Evolutionary conservation across 257 asterid genomes (phyloP).

Genomic region (Fraxinus excelsior): DNA sequence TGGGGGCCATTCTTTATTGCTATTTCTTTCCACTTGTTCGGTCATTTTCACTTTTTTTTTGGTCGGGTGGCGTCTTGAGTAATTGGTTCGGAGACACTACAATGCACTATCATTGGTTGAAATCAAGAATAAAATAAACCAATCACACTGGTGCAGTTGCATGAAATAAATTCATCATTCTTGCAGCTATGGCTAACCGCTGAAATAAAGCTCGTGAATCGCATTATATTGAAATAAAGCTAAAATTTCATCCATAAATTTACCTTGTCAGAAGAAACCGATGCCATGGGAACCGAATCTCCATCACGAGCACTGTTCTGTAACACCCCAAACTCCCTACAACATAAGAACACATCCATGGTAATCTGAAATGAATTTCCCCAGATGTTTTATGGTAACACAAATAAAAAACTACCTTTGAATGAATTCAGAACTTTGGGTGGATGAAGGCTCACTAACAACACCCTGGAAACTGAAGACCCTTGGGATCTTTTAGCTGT

Average conservation of each 20-base stretch:
- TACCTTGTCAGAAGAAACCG: conserved; percentile 59
- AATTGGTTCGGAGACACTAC: too few species aligned
- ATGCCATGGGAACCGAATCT: conserved; percentile 32
- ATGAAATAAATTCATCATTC: neutral
- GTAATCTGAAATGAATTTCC: conserved; percentile 11
- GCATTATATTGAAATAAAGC: neutral
- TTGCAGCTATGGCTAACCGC: neutral
- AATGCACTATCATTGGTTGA: too few species aligned
- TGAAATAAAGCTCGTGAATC: too few species aligned
- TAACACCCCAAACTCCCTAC: conserved; percentile 35
- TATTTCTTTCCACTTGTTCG: neutral
- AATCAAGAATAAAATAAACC: too few species aligned
- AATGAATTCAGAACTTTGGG: conserved; percentile 31
- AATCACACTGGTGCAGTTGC: neutral
- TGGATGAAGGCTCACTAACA: too few species aligned
- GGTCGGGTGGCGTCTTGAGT: too few species aligned
- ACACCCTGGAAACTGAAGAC: conserved; percentile 26
- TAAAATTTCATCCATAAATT: conserved; percentile 3
- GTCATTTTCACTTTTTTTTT: too few species aligned
- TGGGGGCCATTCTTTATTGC: neutral
- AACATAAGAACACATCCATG: conserved; percentile 1
- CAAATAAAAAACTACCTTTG: conserved; percentile 37
- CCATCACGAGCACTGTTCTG: conserved; percentile 20
- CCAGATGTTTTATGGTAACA: neutral
- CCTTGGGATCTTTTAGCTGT: conserved; percentile 61